Evolutionary conservation across 2,329 filamentous ascomycete genomes (phyloP).

Genomic region (Ascomycota sp.): DNA sequence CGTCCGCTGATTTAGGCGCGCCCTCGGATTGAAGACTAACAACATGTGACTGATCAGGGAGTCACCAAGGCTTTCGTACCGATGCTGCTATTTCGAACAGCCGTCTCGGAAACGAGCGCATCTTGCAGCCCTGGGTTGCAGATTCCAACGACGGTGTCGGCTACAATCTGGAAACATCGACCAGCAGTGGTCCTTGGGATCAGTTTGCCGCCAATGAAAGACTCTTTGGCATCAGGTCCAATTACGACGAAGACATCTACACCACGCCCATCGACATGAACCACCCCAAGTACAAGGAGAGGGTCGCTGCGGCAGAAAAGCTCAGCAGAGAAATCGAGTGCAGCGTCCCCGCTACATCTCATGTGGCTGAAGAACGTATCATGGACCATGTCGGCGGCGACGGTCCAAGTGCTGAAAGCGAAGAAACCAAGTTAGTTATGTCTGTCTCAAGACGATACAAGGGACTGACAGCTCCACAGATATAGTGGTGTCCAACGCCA

Average conservation of each 20-base stretch:
- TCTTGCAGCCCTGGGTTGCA: constrained; percentile 66
- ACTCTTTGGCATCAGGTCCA: constrained; percentile 70
- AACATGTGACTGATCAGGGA: constrained; percentile 31
- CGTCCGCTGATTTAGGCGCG: not conserved
- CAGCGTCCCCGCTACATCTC: constrained; percentile 51
- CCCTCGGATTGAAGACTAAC: constrained; percentile 1
- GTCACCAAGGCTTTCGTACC: constrained; percentile 54
- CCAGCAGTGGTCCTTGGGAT: constrained; percentile 49
- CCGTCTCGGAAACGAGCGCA: constrained; percentile 47
- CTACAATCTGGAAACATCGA: constrained; percentile 46
- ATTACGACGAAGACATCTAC: constrained; percentile 88
- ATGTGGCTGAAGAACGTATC: constrained; percentile 78
- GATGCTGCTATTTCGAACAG: constrained; percentile 73
- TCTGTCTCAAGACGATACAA: too few species aligned
- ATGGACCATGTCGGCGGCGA: constrained; percentile 43
- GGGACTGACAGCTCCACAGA: constrained; percentile 28
- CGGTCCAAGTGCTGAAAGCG: constrained; percentile 51
- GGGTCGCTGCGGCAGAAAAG: constrained; percentile 57
- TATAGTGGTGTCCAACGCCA: constrained; percentile 81
- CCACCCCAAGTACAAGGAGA: constrained; percentile 63
- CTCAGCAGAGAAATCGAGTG: constrained; percentile 81
- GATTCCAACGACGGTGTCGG: constrained; percentile 40
- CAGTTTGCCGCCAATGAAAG: constrained; percentile 83
- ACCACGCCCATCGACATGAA: constrained; percentile 76
- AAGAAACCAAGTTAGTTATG: constrained; percentile 79